Conservation (phyloP, 345 rosid species). For the Camelina sativa region DNA sequence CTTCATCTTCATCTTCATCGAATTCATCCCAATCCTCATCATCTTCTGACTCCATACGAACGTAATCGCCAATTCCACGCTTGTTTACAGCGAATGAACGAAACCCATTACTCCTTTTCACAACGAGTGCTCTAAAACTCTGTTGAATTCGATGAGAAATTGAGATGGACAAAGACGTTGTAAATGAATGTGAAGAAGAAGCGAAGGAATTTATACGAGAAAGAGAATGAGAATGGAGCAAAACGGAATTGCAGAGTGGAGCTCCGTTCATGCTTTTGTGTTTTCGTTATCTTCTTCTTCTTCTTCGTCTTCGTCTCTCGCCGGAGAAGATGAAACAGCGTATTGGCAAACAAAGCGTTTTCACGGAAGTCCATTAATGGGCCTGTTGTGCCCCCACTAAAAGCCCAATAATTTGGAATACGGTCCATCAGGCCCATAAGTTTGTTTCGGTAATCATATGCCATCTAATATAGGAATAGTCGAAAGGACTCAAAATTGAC, state of each 20-base stretch:
- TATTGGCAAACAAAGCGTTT: background rate
- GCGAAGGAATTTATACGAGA: background rate
- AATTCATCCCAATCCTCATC: slow-evolving; percentile 42
- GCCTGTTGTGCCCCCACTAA: background rate
- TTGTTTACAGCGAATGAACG: slow-evolving; percentile 33
- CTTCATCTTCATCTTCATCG: slow-evolving; percentile 31
- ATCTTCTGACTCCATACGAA: slow-evolving; percentile 19
- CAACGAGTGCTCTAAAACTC: slow-evolving; percentile 20
- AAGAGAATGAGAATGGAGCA: slow-evolving; percentile 24
- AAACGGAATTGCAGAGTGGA: slow-evolving; percentile 40
- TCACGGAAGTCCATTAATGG: slow-evolving; percentile 4
- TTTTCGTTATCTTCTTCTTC: slow-evolving; percentile 46
- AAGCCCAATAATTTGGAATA: background rate
- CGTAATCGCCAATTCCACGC: slow-evolving; percentile 25
- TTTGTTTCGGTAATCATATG: background rate
- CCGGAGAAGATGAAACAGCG: slow-evolving; percentile 4
- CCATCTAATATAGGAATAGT: too few relatives aligned
- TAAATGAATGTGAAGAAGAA: background rate
- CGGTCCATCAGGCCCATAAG: slow-evolving; percentile 3
- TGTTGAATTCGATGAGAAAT: slow-evolving; percentile 35
- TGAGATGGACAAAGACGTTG: slow-evolving; percentile 18
- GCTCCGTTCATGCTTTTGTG: slow-evolving; percentile 39
- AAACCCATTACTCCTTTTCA: slow-evolving; percentile 32
- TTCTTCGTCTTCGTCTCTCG: slow-evolving; percentile 12
- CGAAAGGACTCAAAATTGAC: too few relatives aligned